Evolutionary conservation across 345 rosid genomes (phyloP).

Genomic region (Eucalyptus grandis): DNA sequence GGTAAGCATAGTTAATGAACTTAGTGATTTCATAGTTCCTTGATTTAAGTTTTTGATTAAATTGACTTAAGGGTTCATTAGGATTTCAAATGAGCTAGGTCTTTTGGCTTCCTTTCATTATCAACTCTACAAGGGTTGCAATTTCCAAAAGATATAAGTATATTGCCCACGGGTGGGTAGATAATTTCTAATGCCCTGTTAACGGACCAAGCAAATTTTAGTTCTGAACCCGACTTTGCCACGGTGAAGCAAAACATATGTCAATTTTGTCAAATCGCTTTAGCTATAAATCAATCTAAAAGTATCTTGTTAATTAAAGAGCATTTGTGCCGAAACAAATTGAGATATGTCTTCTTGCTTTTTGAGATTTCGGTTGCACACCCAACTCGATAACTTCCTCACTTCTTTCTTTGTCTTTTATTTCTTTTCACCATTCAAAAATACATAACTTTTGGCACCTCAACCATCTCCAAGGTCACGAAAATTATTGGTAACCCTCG

Average conservation of each 20-base stretch:
- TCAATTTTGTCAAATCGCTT: not conserved
- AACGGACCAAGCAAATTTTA: not conserved
- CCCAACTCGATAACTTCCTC: not conserved
- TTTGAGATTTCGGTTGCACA: not conserved
- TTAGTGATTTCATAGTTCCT: not conserved
- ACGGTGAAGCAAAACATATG: not conserved
- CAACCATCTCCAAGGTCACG: not conserved
- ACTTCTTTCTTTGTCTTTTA: not conserved
- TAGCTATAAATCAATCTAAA: not conserved
- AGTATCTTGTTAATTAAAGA: not conserved
- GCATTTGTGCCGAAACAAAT: fast-evolving
- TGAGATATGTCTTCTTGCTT: not conserved
- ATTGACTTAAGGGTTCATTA: not conserved
- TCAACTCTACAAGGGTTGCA: not conserved
- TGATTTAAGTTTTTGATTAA: not conserved
- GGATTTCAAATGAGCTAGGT: not conserved
- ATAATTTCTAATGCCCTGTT: not conserved
- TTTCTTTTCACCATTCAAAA: not conserved
- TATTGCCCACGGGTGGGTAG: not conserved
- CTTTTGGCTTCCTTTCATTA: not conserved
- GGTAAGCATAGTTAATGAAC: not conserved
- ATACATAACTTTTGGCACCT: not conserved
- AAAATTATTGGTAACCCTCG: not conserved
- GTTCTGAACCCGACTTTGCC: not conserved
- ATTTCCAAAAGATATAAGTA: not conserved